phyloP scores from a whole-genome alignment of 2,329 filamentous ascomycete genomes.

The Colletotrichum sp. region DNA sequence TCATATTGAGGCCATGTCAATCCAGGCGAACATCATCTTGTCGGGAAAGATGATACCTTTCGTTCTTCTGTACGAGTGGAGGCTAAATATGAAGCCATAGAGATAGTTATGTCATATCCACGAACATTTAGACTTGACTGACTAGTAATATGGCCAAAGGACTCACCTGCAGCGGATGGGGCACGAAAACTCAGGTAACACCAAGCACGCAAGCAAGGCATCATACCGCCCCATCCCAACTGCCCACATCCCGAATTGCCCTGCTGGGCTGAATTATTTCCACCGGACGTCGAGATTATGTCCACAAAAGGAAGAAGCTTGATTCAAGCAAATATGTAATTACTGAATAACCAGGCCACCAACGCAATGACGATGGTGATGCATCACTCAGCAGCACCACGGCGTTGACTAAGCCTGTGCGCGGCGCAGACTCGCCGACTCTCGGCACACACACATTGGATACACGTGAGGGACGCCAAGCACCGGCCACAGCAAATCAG shows the following conservation, averaged over 20 bases:
- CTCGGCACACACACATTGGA: not conserved
- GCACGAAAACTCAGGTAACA: not conserved
- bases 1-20: not conserved
- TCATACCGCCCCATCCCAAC: not conserved
- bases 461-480: not conserved
- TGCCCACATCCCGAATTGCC: not conserved
- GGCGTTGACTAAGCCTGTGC: not conserved
- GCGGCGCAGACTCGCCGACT: not conserved
- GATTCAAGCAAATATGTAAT: not conserved
- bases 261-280: not conserved
- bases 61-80: not conserved
- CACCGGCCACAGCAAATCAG: not conserved
- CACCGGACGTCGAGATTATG: not conserved
- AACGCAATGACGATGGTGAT: not conserved
- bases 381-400: not conserved
- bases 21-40: rapidly evolving
- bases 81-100: not conserved
- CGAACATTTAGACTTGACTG: not conserved
- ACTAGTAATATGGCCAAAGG: not conserved
- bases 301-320: not conserved
- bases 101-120: not conserved
- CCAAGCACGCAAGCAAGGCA: not conserved
- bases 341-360: not conserved
- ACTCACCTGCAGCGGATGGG: not conserved
- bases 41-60: not conserved